phyloP scores from a whole-genome alignment of 2,329 filamentous ascomycete species.

The Paecilomyces variotii region DNA sequence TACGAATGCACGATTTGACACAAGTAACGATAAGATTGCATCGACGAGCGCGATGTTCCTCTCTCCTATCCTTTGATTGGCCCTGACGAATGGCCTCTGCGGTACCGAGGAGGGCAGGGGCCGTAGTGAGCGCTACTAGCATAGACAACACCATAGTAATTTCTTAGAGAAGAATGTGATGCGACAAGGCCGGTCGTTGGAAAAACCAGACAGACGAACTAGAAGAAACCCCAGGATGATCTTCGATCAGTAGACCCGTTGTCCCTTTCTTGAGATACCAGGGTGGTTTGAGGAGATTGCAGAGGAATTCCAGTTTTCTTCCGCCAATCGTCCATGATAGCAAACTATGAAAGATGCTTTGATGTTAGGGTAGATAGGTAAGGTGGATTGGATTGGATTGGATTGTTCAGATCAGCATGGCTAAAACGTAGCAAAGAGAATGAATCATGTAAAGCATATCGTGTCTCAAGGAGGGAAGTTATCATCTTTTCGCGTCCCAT shows the following conservation, averaged over 20 bases:
- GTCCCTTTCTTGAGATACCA: neutral
- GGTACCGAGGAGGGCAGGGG: slow-evolving; percentile 40
- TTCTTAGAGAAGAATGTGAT: slow-evolving; percentile 1
- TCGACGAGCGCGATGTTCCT: slow-evolving; percentile 43
- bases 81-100: slow-evolving; percentile 45
- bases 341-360: neutral
- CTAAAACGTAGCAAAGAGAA: neutral
- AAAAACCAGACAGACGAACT: neutral
- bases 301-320: neutral
- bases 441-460: neutral
- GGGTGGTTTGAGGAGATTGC: neutral
- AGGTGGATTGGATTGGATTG: neutral
- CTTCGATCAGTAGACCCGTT: neutral
- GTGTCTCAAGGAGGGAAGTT: neutral
- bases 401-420: neutral
- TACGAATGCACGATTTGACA: slow-evolving; percentile 36
- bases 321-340: neutral
- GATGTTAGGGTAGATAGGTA: neutral
- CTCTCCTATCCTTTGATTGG: slow-evolving; percentile 41
- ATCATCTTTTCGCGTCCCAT: neutral
- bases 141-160: slow-evolving; percentile 35
- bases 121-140: slow-evolving; percentile 34
- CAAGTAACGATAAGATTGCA: slow-evolving; percentile 43
- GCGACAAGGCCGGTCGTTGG: neutral
- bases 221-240: neutral